Conservation (phyloP, 495 filamentous ascomycete genomes). For the Lasiosphaeria miniovina region DNA sequence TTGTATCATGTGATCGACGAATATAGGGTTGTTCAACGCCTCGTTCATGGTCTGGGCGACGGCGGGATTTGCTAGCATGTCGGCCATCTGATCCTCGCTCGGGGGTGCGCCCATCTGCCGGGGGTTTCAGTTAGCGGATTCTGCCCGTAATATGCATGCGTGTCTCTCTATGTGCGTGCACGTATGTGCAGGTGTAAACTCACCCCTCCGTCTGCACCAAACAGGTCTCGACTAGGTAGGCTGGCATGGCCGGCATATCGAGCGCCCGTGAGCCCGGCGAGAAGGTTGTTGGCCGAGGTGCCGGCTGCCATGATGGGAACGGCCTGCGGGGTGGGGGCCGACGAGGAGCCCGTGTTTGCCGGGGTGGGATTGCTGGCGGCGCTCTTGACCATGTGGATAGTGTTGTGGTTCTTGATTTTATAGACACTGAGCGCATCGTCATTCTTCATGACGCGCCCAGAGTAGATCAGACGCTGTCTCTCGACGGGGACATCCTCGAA, state of each 20-base stretch:
- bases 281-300: slow-evolving; percentile 76
- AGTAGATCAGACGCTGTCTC: slow-evolving; percentile 93
- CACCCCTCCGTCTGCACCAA: slow-evolving; percentile 96
- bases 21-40: slow-evolving; percentile 85
- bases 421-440: slow-evolving; percentile 77
- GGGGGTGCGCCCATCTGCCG: slow-evolving; percentile 86
- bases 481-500: slow-evolving; percentile 82
- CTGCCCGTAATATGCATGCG: not conserved
- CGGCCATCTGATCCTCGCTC: slow-evolving; percentile 69
- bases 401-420: slow-evolving; percentile 95
- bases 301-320: slow-evolving; percentile 93
- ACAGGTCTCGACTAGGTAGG: slow-evolving; percentile 82
- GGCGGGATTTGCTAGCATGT: slow-evolving; percentile 83
- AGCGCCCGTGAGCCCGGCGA: slow-evolving; percentile 89
- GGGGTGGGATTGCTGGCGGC: slow-evolving; percentile 83
- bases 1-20: slow-evolving; percentile 89
- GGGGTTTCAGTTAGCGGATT: slow-evolving; percentile 28
- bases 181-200: slow-evolving; percentile 37
- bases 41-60: slow-evolving; percentile 84
- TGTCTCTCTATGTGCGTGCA: not conserved
- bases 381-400: slow-evolving; percentile 92
- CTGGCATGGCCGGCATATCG: slow-evolving; percentile 90
- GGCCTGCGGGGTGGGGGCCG: slow-evolving; percentile 51
- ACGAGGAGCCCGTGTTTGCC: slow-evolving; percentile 45
- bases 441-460: slow-evolving; percentile 93